These are phyloP conservation scores for Pythium chondricola DNA, from an alignment of 352 stramenopile species.

Conservation along the genomic window DNA sequence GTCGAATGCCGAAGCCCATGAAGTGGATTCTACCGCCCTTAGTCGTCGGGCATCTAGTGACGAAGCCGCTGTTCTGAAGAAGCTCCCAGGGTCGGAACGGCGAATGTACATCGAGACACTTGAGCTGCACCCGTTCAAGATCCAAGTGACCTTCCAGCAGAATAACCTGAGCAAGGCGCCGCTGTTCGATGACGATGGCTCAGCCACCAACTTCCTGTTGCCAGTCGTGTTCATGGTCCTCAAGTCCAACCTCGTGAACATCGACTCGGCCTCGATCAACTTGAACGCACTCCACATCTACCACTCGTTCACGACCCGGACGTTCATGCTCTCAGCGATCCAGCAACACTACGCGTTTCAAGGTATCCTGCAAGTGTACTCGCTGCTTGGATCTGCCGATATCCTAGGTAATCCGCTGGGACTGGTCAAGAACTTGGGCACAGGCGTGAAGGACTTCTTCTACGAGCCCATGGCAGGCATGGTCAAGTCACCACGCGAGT, in stretches of 20 bases:
- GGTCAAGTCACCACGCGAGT: constrained; percentile 83
- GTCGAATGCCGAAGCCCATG: neutral
- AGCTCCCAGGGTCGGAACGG: constrained; percentile 33
- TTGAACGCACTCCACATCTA: constrained; percentile 81
- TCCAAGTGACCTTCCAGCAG: constrained; percentile 73
- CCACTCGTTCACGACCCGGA: constrained; percentile 66
- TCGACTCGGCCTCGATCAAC: constrained; percentile 73
- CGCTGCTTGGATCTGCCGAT: constrained; percentile 60
- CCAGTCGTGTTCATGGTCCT: constrained; percentile 54
- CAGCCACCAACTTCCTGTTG: constrained; percentile 30
- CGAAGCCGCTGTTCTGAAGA: constrained; percentile 11
- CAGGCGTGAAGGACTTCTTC: constrained; percentile 88
- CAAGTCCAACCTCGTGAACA: constrained; percentile 62
- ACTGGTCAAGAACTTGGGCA: constrained; percentile 82
- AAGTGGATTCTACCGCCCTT: no score
- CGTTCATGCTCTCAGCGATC: constrained; percentile 65
- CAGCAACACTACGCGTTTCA: constrained; percentile 82
- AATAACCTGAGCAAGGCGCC: constrained; percentile 41
- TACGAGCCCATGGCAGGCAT: constrained; percentile 86
- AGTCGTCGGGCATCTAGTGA: no score
- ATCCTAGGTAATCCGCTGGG: constrained; percentile 89
- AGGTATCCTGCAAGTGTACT: constrained; percentile 76
- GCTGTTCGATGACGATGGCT: constrained; percentile 29
- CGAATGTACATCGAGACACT: constrained; percentile 85
- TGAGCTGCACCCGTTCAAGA: constrained; percentile 71